These are phyloP conservation scores for Corinectria fuckeliana DNA, from an alignment of 2,329 filamentous ascomycete genomes.

Conservation along the genomic window DNA sequence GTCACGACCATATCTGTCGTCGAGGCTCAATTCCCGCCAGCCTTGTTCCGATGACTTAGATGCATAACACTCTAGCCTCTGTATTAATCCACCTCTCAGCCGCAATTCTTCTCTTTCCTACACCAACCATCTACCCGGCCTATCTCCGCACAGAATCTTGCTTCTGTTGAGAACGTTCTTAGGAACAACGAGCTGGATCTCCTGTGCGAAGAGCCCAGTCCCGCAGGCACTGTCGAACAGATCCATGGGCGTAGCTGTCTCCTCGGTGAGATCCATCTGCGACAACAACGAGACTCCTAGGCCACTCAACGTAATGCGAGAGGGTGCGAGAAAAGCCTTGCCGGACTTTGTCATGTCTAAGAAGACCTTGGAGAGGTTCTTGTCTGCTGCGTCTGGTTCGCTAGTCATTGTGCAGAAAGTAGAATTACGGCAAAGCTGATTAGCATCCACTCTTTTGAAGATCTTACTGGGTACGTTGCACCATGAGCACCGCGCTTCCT, in stretches of 20 bases:
- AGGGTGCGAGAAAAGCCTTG: constrained; percentile 4
- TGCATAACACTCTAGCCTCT: constrained; percentile 47
- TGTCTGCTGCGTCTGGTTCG: constrained; percentile 4
- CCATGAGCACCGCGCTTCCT: neutral
- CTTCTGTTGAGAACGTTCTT: constrained; percentile 49
- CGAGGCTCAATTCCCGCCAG: no score
- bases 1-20: no score
- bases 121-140: constrained; percentile 50
- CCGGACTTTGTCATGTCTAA: constrained; percentile 15
- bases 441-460: neutral
- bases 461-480: neutral
- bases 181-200: constrained; percentile 50
- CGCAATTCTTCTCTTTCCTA: constrained; percentile 47
- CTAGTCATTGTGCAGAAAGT: constrained; percentile 15
- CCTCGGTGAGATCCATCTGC: constrained; percentile 35
- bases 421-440: neutral
- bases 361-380: constrained; percentile 27
- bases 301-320: constrained; percentile 24
- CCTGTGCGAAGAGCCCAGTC: constrained; percentile 54
- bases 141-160: constrained; percentile 58
- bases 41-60: rapidly evolving
- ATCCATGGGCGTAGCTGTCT: constrained; percentile 39
- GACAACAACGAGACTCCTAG: constrained; percentile 30
- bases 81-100: constrained; percentile 55
- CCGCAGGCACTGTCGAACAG: constrained; percentile 63